phyloP scores from a whole-genome alignment of 495 filamentous ascomycete genomes.

The Astrothelium macrocarpum region DNA sequence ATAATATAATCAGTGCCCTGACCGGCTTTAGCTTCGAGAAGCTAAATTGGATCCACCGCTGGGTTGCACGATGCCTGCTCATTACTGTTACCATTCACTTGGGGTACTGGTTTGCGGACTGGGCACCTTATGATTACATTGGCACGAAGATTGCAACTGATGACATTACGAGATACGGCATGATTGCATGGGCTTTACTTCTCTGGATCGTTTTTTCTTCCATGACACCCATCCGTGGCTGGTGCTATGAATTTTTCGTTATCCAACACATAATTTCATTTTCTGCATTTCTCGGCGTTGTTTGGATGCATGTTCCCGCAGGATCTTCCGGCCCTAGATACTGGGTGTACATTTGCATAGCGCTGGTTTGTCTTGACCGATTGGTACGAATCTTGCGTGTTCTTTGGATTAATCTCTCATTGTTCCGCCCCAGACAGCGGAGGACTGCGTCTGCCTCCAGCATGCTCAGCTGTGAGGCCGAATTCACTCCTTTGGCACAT shows the following conservation, averaged over 20 bases:
- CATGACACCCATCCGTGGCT: conserved; percentile 55
- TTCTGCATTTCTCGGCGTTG: conserved; percentile 54
- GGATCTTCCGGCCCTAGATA: conserved; percentile 31
- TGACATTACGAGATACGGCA: conserved; percentile 54
- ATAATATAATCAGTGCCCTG: conserved; percentile 18
- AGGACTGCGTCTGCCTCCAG: conserved; percentile 18
- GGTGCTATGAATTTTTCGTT: conserved; percentile 74
- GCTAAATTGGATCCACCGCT: conserved; percentile 21
- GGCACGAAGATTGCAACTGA: conserved; percentile 51
- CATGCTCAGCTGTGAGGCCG: conserved; percentile 43
- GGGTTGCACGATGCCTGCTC: conserved; percentile 18
- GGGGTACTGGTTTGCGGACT: conserved; percentile 59
- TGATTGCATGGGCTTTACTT: conserved; percentile 66
- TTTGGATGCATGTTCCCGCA: conserved; percentile 55
- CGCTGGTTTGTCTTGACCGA: conserved; percentile 60
- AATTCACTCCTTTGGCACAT: conserved; percentile 51
- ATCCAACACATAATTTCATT: conserved; percentile 66
- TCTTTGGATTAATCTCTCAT: conserved; percentile 55
- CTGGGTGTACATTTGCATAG: conserved; percentile 66
- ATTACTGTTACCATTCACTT: conserved; percentile 68
- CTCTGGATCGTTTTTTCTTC: conserved; percentile 62
- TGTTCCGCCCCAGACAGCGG: conserved; percentile 39
- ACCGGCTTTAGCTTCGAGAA: conserved; percentile 22
- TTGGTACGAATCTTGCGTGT: conserved; percentile 42
- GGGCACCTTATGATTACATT: conserved; percentile 57